Percentiles rank a stretch among this genome's conserved stretches.
Conservation (phyloP, 345 rosid species). For the Isatis tinctoria region DNA sequence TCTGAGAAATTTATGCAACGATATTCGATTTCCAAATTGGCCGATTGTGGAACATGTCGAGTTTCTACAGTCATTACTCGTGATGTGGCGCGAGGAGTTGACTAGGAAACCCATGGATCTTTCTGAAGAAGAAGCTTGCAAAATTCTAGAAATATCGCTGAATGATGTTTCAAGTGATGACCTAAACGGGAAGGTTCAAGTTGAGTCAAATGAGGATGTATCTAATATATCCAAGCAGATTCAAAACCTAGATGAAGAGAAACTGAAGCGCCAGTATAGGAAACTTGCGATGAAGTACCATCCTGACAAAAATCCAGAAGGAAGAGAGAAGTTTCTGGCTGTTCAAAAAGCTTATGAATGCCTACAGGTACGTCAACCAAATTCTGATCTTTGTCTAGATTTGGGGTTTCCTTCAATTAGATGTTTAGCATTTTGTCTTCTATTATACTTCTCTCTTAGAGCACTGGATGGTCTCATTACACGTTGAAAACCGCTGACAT, state of each 20-base stretch:
- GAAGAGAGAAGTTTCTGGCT: slow-evolving; percentile 95
- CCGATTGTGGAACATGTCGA: slow-evolving; percentile 97
- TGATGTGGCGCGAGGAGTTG: slow-evolving; percentile 99
- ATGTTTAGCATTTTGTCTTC: neutral
- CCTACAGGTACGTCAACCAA: slow-evolving; percentile 63
- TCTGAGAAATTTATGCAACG: slow-evolving; percentile 91
- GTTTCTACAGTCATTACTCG: slow-evolving; percentile 87
- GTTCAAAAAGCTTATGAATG: slow-evolving; percentile 99
- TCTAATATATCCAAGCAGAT: slow-evolving; percentile 73
- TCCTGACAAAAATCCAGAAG: slow-evolving; percentile 99
- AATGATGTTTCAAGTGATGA: slow-evolving; percentile 70
- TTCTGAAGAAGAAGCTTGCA: slow-evolving; percentile 98
- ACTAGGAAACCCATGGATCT: slow-evolving; percentile 98
- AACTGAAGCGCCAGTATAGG: slow-evolving; percentile 97
- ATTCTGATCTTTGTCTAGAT: neutral
- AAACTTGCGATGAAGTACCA: slow-evolving; percentile 99
- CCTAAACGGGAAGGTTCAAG: slow-evolving; percentile 33
- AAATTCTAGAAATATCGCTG: slow-evolving; percentile 79
- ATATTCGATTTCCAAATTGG: slow-evolving; percentile 95
- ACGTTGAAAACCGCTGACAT: neutral
- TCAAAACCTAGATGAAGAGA: slow-evolving; percentile 98
- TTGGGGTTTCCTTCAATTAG: neutral
- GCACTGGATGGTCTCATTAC: neutral
- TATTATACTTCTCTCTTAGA: slow-evolving; percentile 2
- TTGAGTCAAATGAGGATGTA: slow-evolving; percentile 47